These are phyloP conservation scores for Penicillium antarcticum DNA, from an alignment of 495 filamentous ascomycete genomes.

Conservation along the genomic window DNA sequence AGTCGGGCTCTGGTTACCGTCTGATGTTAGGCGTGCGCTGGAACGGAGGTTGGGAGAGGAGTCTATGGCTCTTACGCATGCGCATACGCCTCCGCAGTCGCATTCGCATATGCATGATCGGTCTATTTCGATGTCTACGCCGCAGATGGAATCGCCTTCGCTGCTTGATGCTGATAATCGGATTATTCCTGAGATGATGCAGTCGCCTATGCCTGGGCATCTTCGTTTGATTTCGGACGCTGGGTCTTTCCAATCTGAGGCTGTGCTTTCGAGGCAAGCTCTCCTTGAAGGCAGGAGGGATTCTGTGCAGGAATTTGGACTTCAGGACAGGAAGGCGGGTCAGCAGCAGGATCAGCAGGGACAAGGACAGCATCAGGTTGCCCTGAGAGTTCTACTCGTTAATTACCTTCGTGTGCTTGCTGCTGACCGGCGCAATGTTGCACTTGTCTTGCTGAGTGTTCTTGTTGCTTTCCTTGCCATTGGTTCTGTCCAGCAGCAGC, in stretches of 20 bases:
- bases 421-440: constrained; percentile 67
- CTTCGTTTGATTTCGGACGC: constrained; percentile 4
- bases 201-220: constrained; percentile 7
- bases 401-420: constrained; percentile 67
- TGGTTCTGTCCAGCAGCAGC: constrained; percentile 13
- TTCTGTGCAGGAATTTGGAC: neutral
- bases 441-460: constrained; percentile 59
- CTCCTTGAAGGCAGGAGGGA: neutral
- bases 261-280: neutral
- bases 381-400: constrained; percentile 57
- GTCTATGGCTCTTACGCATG: constrained; percentile 5
- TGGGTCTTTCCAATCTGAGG: constrained; percentile 3
- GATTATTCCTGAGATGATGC: neutral
- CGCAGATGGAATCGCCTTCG: constrained; percentile 11
- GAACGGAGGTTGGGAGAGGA: constrained; percentile 38
- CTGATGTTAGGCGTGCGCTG: constrained; percentile 45
- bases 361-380: constrained; percentile 26
- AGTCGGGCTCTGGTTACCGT: constrained; percentile 68
- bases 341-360: neutral
- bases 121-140: neutral
- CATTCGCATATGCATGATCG: too few relatives aligned
- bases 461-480: constrained; percentile 55
- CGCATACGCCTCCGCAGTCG: too few relatives aligned
- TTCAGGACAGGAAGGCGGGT: neutral
- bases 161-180: neutral